Percentiles rank a stretch among this genome's conserved stretches.
phyloP scores from a whole-genome alignment of 768 basidiomycete species.

The Suillus alpinus region DNA sequence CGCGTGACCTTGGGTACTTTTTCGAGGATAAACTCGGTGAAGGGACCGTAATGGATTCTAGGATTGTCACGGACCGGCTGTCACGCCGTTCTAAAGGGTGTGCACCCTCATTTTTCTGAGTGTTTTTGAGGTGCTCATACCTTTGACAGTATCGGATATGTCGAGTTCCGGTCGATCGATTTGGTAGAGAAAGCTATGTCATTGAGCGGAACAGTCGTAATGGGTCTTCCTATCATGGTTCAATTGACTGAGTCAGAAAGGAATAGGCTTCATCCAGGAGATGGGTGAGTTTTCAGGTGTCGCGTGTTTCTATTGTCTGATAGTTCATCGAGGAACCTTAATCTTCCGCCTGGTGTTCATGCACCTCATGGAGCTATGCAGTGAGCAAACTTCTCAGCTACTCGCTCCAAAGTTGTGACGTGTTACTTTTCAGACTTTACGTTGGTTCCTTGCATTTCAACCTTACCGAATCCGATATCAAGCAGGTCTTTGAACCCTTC shows the following conservation, averaged over 20 bases:
- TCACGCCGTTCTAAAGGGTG: conserved; percentile 98
- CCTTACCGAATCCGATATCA: conserved; percentile 94
- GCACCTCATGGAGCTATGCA: conserved; percentile 83
- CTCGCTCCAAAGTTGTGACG: conserved; percentile 3
- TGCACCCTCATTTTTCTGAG: conserved; percentile 19
- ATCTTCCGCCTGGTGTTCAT: conserved; percentile 81
- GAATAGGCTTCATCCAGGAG: conserved; percentile 84
- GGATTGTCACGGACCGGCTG: conserved; percentile 93
- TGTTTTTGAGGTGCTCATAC: conserved; percentile 4
- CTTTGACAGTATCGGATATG: conserved; percentile 83
- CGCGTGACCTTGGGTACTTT: conserved; percentile 96
- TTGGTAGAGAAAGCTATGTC: conserved; percentile 87
- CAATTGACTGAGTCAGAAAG: conserved; percentile 97
- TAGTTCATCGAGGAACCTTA: conserved; percentile 56
- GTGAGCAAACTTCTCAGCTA: conserved; percentile 40
- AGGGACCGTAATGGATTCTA: conserved; percentile 90
- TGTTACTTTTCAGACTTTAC: conserved; percentile 63
- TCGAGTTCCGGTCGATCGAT: conserved; percentile 91
- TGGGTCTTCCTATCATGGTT: conserved; percentile 97
- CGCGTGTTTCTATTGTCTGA: conserved; percentile 10
- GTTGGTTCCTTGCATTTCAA: conserved; percentile 97
- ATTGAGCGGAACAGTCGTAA: conserved; percentile 92
- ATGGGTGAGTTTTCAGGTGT: conserved; percentile 55
- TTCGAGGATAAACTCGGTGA: conserved; percentile 97
- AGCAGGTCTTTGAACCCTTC: conserved; percentile 98